Evolutionary conservation across 2,329 filamentous ascomycete species (phyloP).

Genomic region (Arthrinium puccinioides): DNA sequence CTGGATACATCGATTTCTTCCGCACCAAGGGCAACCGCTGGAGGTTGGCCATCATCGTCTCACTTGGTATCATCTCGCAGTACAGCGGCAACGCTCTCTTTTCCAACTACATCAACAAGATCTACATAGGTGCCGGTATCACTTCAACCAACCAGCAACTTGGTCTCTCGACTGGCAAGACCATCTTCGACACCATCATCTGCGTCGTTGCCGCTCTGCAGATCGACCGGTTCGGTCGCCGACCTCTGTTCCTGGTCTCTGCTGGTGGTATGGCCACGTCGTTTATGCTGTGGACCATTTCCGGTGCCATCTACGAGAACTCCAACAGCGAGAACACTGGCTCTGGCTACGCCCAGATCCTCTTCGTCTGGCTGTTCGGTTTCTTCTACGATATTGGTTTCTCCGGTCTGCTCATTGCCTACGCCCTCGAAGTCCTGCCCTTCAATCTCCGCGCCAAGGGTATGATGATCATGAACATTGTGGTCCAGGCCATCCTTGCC

Average conservation of each 20-base stretch:
- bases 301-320: slow-evolving; percentile 45
- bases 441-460: slow-evolving; percentile 52
- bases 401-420: slow-evolving; percentile 49
- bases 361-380: slow-evolving; percentile 53
- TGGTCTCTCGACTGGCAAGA: slow-evolving; percentile 48
- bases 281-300: slow-evolving; percentile 43
- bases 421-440: slow-evolving; percentile 51
- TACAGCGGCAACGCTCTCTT: slow-evolving; percentile 62
- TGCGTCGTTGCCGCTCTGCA: slow-evolving; percentile 45
- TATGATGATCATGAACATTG: slow-evolving; percentile 59
- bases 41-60: slow-evolving; percentile 54
- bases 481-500: slow-evolving; percentile 53
- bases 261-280: slow-evolving; percentile 40
- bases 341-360: slow-evolving; percentile 46
- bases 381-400: slow-evolving; percentile 55
- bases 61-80: slow-evolving; percentile 59
- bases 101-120: slow-evolving; percentile 57
- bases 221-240: slow-evolving; percentile 43
- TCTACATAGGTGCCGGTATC: slow-evolving; percentile 57
- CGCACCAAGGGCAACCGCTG: slow-evolving; percentile 57
- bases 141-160: slow-evolving; percentile 48
- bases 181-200: slow-evolving; percentile 50
- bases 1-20: slow-evolving; percentile 54
- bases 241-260: slow-evolving; percentile 45
- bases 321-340: slow-evolving; percentile 31